Percentiles rank a stretch among this genome's conserved stretches.
phyloP scores from a whole-genome alignment of 495 filamentous ascomycete species.

The Glutinoglossum americanum region DNA sequence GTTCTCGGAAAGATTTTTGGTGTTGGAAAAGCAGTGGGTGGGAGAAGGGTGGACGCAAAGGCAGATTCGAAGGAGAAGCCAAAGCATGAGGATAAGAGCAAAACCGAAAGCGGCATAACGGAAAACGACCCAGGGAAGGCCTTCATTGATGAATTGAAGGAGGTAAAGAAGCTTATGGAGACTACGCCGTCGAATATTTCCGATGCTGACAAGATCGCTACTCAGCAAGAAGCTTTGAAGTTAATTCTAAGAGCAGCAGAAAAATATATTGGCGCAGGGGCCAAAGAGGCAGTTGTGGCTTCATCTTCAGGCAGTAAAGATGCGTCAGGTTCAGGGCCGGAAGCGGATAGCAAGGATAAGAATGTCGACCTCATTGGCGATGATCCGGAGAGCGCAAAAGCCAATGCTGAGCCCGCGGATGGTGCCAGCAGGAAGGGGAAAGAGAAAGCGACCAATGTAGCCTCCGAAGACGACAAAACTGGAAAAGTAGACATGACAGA shows the following conservation, averaged over 20 bases:
- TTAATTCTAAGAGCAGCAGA: not conserved
- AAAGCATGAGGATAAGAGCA: slow-evolving; percentile 4
- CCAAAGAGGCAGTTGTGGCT: not conserved
- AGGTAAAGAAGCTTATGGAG: slow-evolving; percentile 22
- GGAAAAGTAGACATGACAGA: not conserved
- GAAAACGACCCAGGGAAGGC: slow-evolving; percentile 14
- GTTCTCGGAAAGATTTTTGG: slow-evolving; percentile 33
- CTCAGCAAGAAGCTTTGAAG: not conserved
- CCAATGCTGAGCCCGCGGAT: not conserved
- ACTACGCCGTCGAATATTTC: not conserved
- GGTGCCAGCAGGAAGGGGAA: not conserved
- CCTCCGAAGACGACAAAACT: not conserved
- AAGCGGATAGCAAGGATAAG: not conserved
- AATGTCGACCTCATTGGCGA: not conserved
- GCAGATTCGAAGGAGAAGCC: not conserved
- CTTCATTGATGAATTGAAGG: slow-evolving; percentile 23
- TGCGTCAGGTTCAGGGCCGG: not conserved
- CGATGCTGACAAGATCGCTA: not conserved
- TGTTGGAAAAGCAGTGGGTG: slow-evolving; percentile 16
- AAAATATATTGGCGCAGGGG: not conserved
- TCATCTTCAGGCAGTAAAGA: not conserved
- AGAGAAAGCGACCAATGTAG: not conserved
- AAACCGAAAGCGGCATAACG: not conserved
- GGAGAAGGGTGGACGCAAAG: not conserved
- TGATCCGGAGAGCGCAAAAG: not conserved